Evolutionary conservation across 441 rosid genomes (phyloP), one percentile per base, ranked within the genome.

Genomic region (Corymbia citriodora): DNA sequence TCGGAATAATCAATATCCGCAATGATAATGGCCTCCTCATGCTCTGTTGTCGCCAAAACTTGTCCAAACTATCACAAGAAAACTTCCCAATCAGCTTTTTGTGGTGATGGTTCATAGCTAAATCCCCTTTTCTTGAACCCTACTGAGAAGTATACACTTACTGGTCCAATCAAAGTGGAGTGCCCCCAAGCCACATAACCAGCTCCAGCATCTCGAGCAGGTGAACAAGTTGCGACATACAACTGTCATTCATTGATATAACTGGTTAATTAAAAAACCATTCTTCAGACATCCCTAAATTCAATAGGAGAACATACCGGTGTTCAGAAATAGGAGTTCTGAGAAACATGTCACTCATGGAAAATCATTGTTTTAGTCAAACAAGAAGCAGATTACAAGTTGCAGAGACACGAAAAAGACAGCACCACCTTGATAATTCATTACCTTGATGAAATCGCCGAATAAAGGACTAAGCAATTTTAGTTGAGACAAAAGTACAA

Each of bases 131-230:
- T 11, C 49, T 9, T 25, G 27, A 81, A 79, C 50, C 86, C 68
- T 16, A 54, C 57, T 27, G 31, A 49, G 61, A 53, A 89, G n/a
- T 31, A 88, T 90, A 88, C 57, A 94, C 97, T 95, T 91, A 98
- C 99, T 33, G 99, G 99, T 92, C 98, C 99, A 45, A 97, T 94
- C 65, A 97, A 96, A 88, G 98, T 97, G 63, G 99, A 98, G 92
- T 98, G 99, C n/a, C 99, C 99, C 99, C 99, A 98, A 68, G 99
- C 98, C 82, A 96, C 96, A 91, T 96, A 98, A 90, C 96, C 93
- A 55, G 96, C 97, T 90, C 94, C 95, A 63, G 93, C 93, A 92
- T 95, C 99, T 92, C 99, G 93, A 86, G 99, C 99, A 89, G 99
- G 99, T 33, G 99, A 96, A 90, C 99, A 98, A 55, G 99, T 98